phyloP scores from a whole-genome alignment of 1,284 basidiomycete species.

The Microbotryum violaceum region DNA sequence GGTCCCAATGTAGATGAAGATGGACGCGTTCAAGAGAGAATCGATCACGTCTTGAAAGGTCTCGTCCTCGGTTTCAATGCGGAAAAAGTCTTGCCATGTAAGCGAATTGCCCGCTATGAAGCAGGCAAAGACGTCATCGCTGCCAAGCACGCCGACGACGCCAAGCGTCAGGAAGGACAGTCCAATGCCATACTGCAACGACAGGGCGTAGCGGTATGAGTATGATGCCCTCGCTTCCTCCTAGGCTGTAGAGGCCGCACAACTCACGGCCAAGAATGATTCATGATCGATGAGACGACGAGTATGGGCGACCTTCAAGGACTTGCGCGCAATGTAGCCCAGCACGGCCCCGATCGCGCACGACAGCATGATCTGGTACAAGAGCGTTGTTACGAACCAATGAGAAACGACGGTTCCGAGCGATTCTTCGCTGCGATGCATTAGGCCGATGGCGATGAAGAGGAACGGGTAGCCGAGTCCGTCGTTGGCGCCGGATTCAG shows the following conservation, averaged over 20 bases:
- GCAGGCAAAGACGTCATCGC: conserved; percentile 43
- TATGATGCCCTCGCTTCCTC: not conserved
- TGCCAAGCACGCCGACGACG: conserved; percentile 43
- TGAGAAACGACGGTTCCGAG: conserved; percentile 38
- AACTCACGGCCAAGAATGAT: conserved; percentile 18
- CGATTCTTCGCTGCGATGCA: conserved; percentile 22
- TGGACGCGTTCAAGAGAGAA: conserved; percentile 43
- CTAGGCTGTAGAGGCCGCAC: not conserved
- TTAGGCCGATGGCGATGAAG: conserved; percentile 35
- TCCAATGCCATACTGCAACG: conserved; percentile 41
- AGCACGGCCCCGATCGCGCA: conserved; percentile 40
- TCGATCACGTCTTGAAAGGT: conserved; percentile 52
- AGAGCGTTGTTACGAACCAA: conserved; percentile 42
- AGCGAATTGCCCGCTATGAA: conserved; percentile 38
- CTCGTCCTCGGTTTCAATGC: conserved; percentile 48
- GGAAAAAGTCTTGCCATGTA: conserved; percentile 45
- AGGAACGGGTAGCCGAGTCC: conserved; percentile 42
- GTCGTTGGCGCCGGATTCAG: conserved; percentile 45
- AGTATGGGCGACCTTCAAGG: conserved; percentile 40
- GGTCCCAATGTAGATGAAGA: conserved; percentile 44
- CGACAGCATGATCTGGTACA: conserved; percentile 43
- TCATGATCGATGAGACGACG: conserved; percentile 42
- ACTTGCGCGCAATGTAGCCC: conserved; percentile 42
- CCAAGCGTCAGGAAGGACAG: conserved; percentile 43
- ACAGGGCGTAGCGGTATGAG: conserved; percentile 14